Evolutionary conservation across 2,329 filamentous ascomycete species (phyloP), one percentile per base, ranked within the genome.

Genomic region (Trichothecium sympodiale): DNA sequence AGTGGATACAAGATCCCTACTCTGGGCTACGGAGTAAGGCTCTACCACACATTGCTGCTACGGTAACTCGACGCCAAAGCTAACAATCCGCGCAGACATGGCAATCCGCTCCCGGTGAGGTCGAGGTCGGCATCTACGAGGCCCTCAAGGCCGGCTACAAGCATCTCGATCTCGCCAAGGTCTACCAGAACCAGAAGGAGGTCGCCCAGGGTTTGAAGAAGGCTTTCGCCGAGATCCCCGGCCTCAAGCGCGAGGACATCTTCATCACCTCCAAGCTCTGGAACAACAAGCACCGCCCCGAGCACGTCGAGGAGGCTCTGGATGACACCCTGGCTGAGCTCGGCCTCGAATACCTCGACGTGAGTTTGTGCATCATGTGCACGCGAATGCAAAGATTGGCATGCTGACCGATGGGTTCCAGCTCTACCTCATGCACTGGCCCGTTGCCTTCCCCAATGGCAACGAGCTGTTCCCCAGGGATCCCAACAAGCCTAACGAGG

Each of bases 251-350:
- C 12, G 60, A 65, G 43, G 64, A 75, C 45, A 67, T 76, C 52
- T 77, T 71, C 60, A 61, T 76, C 47, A 83, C 79, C 37, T 80
- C 76, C 45, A 84, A 84, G 66, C 67, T 83, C 20, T 68, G 64
- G 64, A 68, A 67, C 46, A 78, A 78, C 46, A 52, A 49, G 61
- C 73, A 77, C 48, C 72, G 69, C 54, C 74, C 79, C 47, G 67
- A 72, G 46, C 59, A 70, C 35, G 74, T 77, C 31, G 64, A 67
- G 43, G 60, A 65, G 36, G 74, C 71, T 5, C 61, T 77, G 9
- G 61, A 72, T 41, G 66, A 69, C 33, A 72, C 69, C 3, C 59
- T 79, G 31, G 62, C 67, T 47, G 67, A 69, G 48, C 61, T 78
- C 38, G 61, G 64, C 34, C 61, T 69, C 3, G 70, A 74, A 37